phyloP scores from a whole-genome alignment of 192 early-diverging fungal species.

The Jimgerdemannia flammicorona region DNA sequence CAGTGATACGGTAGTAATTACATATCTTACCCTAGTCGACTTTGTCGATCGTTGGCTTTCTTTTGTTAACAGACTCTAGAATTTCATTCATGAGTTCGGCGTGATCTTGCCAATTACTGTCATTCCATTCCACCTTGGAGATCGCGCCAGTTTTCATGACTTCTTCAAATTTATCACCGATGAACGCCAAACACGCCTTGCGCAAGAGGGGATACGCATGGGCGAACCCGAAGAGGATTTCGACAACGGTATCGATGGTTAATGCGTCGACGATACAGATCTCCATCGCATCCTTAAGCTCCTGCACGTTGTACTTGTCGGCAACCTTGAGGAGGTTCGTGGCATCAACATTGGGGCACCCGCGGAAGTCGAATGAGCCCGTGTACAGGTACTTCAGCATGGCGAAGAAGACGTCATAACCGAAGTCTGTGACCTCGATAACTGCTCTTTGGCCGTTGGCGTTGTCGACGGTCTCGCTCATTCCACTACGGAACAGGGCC shows the following conservation, averaged over 20 bases:
- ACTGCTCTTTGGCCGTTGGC: not conserved
- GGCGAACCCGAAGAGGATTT: not conserved
- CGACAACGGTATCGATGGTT: not conserved
- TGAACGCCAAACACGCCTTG: not conserved
- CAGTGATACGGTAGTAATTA: too few species aligned
- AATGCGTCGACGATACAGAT: not conserved
- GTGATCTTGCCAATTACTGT: not conserved
- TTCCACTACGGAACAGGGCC: not conserved
- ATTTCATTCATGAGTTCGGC: not conserved
- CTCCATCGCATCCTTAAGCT: not conserved
- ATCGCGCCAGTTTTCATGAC: not conserved
- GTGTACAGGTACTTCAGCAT: not conserved
- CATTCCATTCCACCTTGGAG: not conserved
- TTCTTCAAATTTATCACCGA: not conserved
- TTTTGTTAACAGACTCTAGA: not conserved
- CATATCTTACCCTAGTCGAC: too few species aligned
- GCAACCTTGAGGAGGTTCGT: not conserved
- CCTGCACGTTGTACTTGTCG: not conserved
- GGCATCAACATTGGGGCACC: not conserved
- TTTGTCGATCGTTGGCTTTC: too few species aligned
- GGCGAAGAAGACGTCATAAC: not conserved
- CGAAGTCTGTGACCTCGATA: not conserved
- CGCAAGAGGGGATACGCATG: not conserved
- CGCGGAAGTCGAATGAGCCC: not conserved
- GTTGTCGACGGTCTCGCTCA: not conserved